Percentiles rank a stretch among this genome's conserved stretches.
Conservation (phyloP, 495 filamentous ascomycete species). For the Penicillium odoratum region DNA sequence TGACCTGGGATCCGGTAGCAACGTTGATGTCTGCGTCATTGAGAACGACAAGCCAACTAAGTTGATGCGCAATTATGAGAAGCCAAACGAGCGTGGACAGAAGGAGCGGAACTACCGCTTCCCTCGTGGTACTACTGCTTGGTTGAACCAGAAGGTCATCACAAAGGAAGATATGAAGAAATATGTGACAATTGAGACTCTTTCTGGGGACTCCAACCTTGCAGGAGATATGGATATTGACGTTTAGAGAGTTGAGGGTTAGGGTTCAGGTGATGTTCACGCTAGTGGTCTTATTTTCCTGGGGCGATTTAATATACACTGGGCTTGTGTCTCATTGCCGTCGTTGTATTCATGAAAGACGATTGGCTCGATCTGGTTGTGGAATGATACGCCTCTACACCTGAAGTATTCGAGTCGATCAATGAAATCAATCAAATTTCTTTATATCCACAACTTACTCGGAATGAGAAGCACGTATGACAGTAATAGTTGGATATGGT, state of each 20-base stretch:
- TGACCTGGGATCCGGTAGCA: slow-evolving; percentile 94
- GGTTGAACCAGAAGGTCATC: slow-evolving; percentile 90
- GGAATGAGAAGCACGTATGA: neutral
- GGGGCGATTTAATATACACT: slow-evolving; percentile 24
- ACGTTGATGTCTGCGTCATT: slow-evolving; percentile 96
- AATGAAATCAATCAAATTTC: slow-evolving; percentile 2
- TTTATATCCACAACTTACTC: neutral
- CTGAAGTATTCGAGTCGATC: slow-evolving; percentile 3
- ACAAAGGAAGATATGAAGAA: slow-evolving; percentile 91
- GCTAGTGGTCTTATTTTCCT: slow-evolving; percentile 14
- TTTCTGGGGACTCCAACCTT: slow-evolving; percentile 58
- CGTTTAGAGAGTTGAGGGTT: slow-evolving; percentile 43
- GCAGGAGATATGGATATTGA: slow-evolving; percentile 96
- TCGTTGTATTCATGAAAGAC: slow-evolving; percentile 16
- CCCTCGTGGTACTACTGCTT: slow-evolving; percentile 83
- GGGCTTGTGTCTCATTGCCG: slow-evolving; percentile 13
- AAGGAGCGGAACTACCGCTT: slow-evolving; percentile 95
- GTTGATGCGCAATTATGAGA: slow-evolving; percentile 85
- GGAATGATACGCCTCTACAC: slow-evolving; percentile 1
- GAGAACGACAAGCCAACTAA: slow-evolving; percentile 85
- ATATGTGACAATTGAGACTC: slow-evolving; percentile 88
- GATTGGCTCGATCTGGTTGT: neutral
- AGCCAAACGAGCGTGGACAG: slow-evolving; percentile 84
- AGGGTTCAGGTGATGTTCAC: slow-evolving; percentile 6
- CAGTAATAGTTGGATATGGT: neutral